Evolutionary conservation across 495 filamentous ascomycete genomes (phyloP).

Genomic region (Neurospora sp.): DNA sequence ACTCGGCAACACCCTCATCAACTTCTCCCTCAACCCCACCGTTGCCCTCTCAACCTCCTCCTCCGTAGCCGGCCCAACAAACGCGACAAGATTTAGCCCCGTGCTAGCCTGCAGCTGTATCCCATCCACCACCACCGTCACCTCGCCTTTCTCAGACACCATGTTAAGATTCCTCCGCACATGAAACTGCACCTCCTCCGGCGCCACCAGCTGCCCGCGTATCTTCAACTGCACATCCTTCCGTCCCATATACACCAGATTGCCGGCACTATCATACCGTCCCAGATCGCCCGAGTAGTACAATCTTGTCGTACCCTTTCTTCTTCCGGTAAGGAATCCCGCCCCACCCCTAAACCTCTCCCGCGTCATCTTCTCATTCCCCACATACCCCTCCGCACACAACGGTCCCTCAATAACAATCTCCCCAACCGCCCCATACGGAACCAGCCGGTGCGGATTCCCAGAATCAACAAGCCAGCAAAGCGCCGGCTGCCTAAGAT

Average conservation of each 20-base stretch:
- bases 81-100: conserved; percentile 28
- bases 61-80: conserved; percentile 12
- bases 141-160: conserved; percentile 13
- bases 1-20: conserved; percentile 25
- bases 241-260: conserved; percentile 48
- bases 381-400: background rate
- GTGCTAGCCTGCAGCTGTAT: conserved; percentile 25
- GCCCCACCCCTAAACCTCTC: background rate
- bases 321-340: background rate
- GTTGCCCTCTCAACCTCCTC: conserved; percentile 13
- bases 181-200: conserved; percentile 56
- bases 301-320: conserved; percentile 22
- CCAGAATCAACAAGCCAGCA: conserved; percentile 2
- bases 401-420: conserved; percentile 7
- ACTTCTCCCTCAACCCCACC: conserved; percentile 10
- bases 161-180: conserved; percentile 21
- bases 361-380: background rate
- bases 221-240: conserved; percentile 59
- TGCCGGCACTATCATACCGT: conserved; percentile 42
- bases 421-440: conserved; percentile 5
- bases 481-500: background rate
- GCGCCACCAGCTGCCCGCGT: conserved; percentile 53
- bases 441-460: conserved; percentile 4
- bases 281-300: conserved; percentile 62
- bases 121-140: conserved; percentile 29